Evolutionary conservation across 495 filamentous ascomycete genomes (phyloP), one percentile per base, ranked within the genome.

Genomic region (Aspergillus nanangensis): DNA sequence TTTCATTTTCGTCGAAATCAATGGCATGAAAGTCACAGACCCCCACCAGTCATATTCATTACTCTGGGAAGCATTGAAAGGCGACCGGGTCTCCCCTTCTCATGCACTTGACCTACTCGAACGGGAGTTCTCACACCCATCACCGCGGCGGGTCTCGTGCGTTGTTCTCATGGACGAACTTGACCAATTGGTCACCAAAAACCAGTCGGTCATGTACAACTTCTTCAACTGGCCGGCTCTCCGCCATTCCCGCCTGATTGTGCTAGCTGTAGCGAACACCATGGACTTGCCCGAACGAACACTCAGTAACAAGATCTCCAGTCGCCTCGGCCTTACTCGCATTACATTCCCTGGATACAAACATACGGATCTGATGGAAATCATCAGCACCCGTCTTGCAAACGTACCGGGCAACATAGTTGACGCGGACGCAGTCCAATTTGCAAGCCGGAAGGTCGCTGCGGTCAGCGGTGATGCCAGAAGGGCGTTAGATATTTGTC

Each of bases 221-320:
- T 99, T 99, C 66, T 99, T 99, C 80, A 99, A 99, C 58, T 99
- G 94, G 94, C 94, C 94, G n/a, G 83, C 84, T 15, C 77, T 96
- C 15, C 81, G 87, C 25, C 89, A 99, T 60, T 93, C 87, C 22
- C 79, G 90, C 36, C 76, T 99, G 25, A 96, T 97, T 60, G 94
- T 99, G 10, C 78, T 99, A 1, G 94, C 94, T 7, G 94, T 99
- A 8, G 94, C 94, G 25, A 99, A 99, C 64, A 99, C 94, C 17
- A 99, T 99, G 94, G 94, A 99, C 66, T 71, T 99, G 17, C 94
- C 94, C 0, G 94, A 99, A 66, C 80, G 94, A 57, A 99, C 94
- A 0, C 75, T 99, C 13, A 91, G 86, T 66, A 99, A 99, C 68
- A 97, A 97, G 64, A 99, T 99, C 64, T 93, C 87, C 53, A 91